A percentile compares a stretch with the other conserved stretches of the same genome.
Conservation (phyloP, 2,329 filamentous ascomycete genomes). For the Fusarium brevicatenulatum region DNA sequence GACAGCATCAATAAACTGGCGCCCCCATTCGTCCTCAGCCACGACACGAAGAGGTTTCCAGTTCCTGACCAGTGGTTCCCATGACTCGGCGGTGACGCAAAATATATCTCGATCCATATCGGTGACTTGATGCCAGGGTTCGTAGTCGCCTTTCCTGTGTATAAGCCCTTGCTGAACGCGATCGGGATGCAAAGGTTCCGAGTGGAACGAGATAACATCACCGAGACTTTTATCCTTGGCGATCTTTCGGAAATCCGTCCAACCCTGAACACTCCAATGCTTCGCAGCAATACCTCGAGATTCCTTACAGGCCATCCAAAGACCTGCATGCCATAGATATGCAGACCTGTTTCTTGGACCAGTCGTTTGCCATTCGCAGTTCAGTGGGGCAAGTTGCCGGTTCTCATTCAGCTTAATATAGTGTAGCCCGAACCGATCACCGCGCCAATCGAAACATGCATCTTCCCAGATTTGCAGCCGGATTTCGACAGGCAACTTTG, state of each 20-base stretch:
- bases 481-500: not conserved
- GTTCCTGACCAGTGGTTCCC: not conserved
- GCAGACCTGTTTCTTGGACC: not conserved
- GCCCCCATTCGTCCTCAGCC: too few relatives aligned
- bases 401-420: not conserved
- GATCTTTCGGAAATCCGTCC: not conserved
- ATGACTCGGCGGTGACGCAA: accelerated
- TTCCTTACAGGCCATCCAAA: not conserved
- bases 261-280: not conserved
- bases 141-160: not conserved
- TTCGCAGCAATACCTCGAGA: not conserved
- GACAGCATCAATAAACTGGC: too few relatives aligned
- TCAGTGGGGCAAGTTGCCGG: not conserved
- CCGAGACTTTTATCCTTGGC: not conserved
- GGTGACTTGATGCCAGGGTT: not conserved
- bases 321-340: not conserved
- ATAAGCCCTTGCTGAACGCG: not conserved
- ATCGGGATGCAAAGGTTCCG: too few relatives aligned
- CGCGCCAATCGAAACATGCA: not conserved
- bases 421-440: not conserved
- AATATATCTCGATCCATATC: not conserved
- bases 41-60: too few relatives aligned
- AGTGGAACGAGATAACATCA: not conserved
- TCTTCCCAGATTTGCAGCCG: not conserved
- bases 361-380: not conserved